Percentiles rank a stretch among this genome's conserved stretches.
phyloP scores from a whole-genome alignment of 2,329 filamentous ascomycete species.

The Acephala macrosclerotiorum region DNA sequence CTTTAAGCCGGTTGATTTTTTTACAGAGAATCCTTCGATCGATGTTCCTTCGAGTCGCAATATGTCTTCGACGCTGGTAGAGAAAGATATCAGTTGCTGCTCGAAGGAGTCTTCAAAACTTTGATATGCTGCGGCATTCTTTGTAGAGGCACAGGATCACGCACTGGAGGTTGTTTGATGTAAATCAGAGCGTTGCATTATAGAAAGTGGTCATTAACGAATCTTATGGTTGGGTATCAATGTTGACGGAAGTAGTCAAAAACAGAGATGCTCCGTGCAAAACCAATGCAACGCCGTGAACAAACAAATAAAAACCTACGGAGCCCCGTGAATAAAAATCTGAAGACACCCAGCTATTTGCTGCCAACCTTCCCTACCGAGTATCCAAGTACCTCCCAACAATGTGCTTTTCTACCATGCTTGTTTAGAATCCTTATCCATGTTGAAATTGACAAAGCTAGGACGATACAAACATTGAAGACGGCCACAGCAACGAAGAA shows the following conservation, averaged over 20 bases:
- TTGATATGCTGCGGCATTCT: background rate
- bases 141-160: background rate
- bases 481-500: conserved; percentile 38
- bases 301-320: background rate
- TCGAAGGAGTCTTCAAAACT: conserved; percentile 18
- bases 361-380: conserved; percentile 27
- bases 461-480: conserved; percentile 33
- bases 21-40: conserved; percentile 61
- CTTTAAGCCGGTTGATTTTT: conserved; percentile 64
- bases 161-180: background rate
- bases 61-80: conserved; percentile 24
- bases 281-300: background rate
- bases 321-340: background rate
- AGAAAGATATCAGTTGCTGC: conserved; percentile 16
- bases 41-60: conserved; percentile 72
- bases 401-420: conserved; percentile 25
- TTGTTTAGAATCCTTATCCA: conserved; percentile 30
- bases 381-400: conserved; percentile 34
- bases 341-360: background rate
- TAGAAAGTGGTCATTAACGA: background rate
- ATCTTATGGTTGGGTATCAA: too few relatives aligned
- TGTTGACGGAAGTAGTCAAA: background rate
- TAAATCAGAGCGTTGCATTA: background rate
- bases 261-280: background rate
- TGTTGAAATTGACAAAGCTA: conserved; percentile 23